Conservation (phyloP, 1,139 yeast genomes). For the Wickerhamomyces sp. region DNA sequence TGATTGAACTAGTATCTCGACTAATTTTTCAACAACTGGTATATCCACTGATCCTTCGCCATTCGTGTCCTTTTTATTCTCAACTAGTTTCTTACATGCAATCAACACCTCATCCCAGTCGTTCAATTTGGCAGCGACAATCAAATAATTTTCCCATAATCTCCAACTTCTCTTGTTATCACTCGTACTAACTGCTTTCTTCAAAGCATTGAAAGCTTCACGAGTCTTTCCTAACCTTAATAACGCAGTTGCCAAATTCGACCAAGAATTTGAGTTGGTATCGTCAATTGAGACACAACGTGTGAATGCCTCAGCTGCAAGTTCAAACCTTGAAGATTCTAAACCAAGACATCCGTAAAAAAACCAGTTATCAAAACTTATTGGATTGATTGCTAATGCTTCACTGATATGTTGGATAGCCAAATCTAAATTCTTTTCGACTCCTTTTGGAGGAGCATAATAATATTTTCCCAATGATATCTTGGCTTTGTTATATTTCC, state of each 20-base stretch:
- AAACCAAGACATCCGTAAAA: slow-evolving; percentile 89
- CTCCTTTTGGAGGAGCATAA: slow-evolving; percentile 62
- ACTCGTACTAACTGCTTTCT: slow-evolving; percentile 69
- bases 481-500: slow-evolving; percentile 80
- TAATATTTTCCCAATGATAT: slow-evolving; percentile 72
- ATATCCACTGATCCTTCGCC: slow-evolving; percentile 72
- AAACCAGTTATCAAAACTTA: slow-evolving; percentile 82
- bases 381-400: slow-evolving; percentile 69
- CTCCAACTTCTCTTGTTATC: slow-evolving; percentile 75
- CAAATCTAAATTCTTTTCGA: slow-evolving; percentile 43
- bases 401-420: slow-evolving; percentile 72
- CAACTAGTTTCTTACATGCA: slow-evolving; percentile 63
- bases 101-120: slow-evolving; percentile 86
- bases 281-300: slow-evolving; percentile 88
- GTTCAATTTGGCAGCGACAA: slow-evolving; percentile 72
- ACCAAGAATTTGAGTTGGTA: slow-evolving; percentile 81
- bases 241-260: slow-evolving; percentile 84
- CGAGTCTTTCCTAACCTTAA: slow-evolving; percentile 57
- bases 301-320: slow-evolving; percentile 91
- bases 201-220: slow-evolving; percentile 81
- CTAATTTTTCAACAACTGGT: slow-evolving; percentile 70
- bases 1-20: slow-evolving; percentile 53
- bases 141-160: slow-evolving; percentile 82
- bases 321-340: slow-evolving; percentile 63
- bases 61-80: slow-evolving; percentile 41